Base-by-base conservation (phyloP, 2,329 filamentous ascomycete species). In the Penicillium sp. region DNA sequence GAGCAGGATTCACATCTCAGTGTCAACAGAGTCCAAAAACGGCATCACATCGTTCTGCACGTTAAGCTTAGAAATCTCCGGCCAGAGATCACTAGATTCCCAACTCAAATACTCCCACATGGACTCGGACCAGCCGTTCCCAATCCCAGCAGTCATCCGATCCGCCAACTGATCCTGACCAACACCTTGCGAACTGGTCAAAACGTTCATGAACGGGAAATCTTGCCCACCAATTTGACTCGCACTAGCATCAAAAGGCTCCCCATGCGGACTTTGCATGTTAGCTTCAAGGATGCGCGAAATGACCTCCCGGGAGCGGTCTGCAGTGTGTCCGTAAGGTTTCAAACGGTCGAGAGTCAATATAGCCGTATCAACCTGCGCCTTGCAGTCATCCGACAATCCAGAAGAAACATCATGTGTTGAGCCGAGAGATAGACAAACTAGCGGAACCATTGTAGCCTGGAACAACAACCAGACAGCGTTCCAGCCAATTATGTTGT, bases 391-490 rank as follows among this genome's bases (percentile, higher is more conserved):
- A 42, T 59, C 64, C 15, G 61, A 58, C 17, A 37, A 33, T 17
- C 40, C 40, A 22, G 38, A 38, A 24, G 45, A 45, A 50, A 60
- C 54, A 9, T 59, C 42, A 22, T 62, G 53, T 37, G 44, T 59
- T 4, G 55, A 40, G 3, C 53, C 17, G n/a, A 61, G 56, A n/a
- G 60, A 62, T 12, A 66, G 9, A 22, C 58, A 56, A 33, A 66
- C 38, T 4, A 93, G 83, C 0, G 90, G 90, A 15, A 92, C 87
- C 89, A 92, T 91, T 66, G 86, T 86, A 0, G 90, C 89, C 76
- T 93, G 90, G 77, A 91, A 92, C 62, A 91, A 83, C 75, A 92
- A 88, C 89, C 89, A 92, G 1, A 90, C 89, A 0, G 87, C 90
- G 72, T 91, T 91, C 90, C 90, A 92, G 12, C 89, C 89, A 0